Evolutionary conservation across 2,329 filamentous ascomycete genomes (phyloP), one percentile per base, ranked within the genome.

Genomic region (Colletotrichum nymphaeae): DNA sequence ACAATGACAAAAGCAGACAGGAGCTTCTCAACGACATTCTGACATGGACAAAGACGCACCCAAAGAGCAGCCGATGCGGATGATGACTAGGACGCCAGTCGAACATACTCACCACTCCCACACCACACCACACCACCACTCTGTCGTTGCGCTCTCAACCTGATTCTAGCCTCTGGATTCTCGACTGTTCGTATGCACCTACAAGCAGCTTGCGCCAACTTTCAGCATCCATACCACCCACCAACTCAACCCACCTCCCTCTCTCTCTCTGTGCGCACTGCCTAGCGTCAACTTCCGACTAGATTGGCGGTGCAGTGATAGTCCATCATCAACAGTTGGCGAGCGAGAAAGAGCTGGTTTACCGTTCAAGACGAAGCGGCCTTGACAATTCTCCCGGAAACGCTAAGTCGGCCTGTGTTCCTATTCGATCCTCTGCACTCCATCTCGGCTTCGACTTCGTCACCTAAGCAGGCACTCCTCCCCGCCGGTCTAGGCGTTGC

Each of bases 291-390:
- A 70, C 42, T 57, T 65, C 22, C 28, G 67, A 55, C 52, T 35
- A 37, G 52, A 37, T 69, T 58, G 65, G 64, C 58, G 63, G 64
- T 69, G 52, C 57, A 42, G 37, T 19, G 16, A 28, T 37, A 59
- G 63, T 63, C 49, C 65, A 69, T 63, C 63, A 26, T 32, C 35
- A 58, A 46, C 42, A 16, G 37, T 58, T 35, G 37, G 37, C 32
- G 24, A 52, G 9, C 37, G 11, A 67, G 16, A 30, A 72, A 4
- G 63, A 35, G 16, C 26, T 32, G 26, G 11, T 16, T 37, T 63
- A 42, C 12, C 19, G 19, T 49, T 19, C 26, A 63, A 42, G n/a
- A 63, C 46, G 60, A 26, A 30, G 60, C 60, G 12, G 30, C 46
- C 22, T 63, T 35, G 49, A 49, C 14, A 46, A 63, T 53, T 46